Evolutionary conservation across 129 eudicot species (phyloP).

Genomic region (Helichrysum umbraculigerum): DNA sequence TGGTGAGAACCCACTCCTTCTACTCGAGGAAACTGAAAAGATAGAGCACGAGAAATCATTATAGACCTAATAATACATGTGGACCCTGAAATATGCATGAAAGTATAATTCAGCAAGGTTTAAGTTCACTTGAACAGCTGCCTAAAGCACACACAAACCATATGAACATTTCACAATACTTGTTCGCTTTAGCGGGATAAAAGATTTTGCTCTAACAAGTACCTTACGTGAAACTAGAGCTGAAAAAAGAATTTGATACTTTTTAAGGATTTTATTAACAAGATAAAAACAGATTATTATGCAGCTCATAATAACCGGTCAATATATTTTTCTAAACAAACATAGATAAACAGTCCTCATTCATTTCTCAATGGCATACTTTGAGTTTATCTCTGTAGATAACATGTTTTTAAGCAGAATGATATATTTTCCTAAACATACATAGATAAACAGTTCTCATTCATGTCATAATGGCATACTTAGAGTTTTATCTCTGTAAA

Average conservation of each 20-base stretch:
- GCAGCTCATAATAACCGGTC: background rate
- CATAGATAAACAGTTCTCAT: background rate
- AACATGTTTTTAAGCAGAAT: background rate
- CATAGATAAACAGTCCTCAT: background rate
- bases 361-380: background rate
- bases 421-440: too few relatives aligned
- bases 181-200: background rate
- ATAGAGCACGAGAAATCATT: conserved; percentile 29
- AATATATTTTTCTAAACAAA: too few relatives aligned
- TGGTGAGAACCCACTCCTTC: conserved; percentile 69
- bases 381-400: background rate
- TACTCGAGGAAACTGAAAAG: conserved; percentile 56
- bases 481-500: background rate
- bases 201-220: background rate
- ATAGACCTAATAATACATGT: conserved; percentile 21
- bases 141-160: conserved; percentile 1
- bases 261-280: background rate
- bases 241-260: background rate
- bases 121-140: conserved; percentile 11
- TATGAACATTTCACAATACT: conserved; percentile 11
- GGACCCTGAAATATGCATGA: conserved; percentile 17
- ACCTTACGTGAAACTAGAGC: background rate
- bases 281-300: background rate
- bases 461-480: too few relatives aligned
- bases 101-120: conserved; percentile 15